Conservation (phyloP, 495 filamentous ascomycete species). For the Penicillium silybi region DNA sequence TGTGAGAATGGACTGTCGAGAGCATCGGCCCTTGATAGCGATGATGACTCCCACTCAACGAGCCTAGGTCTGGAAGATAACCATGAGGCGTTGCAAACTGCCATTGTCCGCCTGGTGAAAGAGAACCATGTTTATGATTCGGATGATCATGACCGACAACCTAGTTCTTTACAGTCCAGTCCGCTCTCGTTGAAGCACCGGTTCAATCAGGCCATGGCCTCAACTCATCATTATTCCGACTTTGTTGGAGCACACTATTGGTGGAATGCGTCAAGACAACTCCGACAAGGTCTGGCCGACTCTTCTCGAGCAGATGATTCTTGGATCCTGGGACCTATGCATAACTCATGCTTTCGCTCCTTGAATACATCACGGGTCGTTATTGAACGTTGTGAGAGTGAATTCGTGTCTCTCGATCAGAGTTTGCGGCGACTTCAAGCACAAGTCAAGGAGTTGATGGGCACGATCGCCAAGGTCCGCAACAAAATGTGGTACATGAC, state of each 20-base stretch:
- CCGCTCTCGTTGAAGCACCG: slow-evolving; percentile 32
- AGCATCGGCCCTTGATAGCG: slow-evolving; percentile 10
- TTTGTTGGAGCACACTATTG: slow-evolving; percentile 49
- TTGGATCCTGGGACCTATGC: slow-evolving; percentile 43
- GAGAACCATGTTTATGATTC: slow-evolving; percentile 62
- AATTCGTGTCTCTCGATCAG: slow-evolving; percentile 36
- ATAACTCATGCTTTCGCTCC: slow-evolving; percentile 31
- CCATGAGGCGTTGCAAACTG: slow-evolving; percentile 77
- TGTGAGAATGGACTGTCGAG: slow-evolving; percentile 13
- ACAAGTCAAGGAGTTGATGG: slow-evolving; percentile 32
- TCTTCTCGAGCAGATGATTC: slow-evolving; percentile 29
- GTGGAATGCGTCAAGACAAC: slow-evolving; percentile 45
- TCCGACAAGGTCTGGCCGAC: slow-evolving; percentile 26
- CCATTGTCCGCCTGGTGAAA: slow-evolving; percentile 74
- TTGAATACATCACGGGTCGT: slow-evolving; percentile 35
- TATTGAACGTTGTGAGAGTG: slow-evolving; percentile 40
- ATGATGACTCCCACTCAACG: slow-evolving; percentile 60
- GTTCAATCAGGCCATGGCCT: slow-evolving; percentile 39
- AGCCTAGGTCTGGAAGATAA: slow-evolving; percentile 71
- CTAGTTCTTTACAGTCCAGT: neutral
- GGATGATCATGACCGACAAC: slow-evolving; percentile 12
- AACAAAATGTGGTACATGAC: slow-evolving; percentile 99
- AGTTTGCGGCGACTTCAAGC: slow-evolving; percentile 36
- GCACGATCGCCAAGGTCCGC: slow-evolving; percentile 44
- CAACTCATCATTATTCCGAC: slow-evolving; percentile 37